phyloP scores from a whole-genome alignment of 352 stramenopile genomes.

The Phytophthora sojae region DNA sequence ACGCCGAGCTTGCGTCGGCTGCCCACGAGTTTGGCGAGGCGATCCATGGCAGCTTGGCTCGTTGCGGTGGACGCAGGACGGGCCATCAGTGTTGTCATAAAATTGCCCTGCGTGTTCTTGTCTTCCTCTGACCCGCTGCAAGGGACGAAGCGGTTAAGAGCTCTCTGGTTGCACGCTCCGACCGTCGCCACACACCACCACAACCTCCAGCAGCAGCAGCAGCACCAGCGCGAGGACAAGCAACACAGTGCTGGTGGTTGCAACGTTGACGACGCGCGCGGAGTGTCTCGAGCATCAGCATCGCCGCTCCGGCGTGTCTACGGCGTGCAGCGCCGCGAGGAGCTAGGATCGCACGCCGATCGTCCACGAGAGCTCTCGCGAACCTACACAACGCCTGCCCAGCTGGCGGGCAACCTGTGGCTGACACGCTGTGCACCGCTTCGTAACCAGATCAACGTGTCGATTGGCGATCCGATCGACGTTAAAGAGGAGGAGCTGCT shows the following conservation, averaged over 20 bases:
- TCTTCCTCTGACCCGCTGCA: conserved; percentile 4
- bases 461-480: conserved; percentile 26
- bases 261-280: neutral
- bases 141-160: conserved; percentile 8
- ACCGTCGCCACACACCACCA: neutral
- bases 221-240: neutral
- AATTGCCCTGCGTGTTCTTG: conserved; percentile 5
- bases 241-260: neutral
- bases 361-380: conserved; percentile 33
- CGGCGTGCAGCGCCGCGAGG: conserved; percentile 9
- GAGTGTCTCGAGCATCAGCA: conserved; percentile 3
- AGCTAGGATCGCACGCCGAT: conserved; percentile 15
- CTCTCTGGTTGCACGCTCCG: neutral
- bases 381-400: conserved; percentile 35
- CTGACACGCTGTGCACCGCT: conserved; percentile 20
- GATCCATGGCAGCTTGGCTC: conserved; percentile 18
- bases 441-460: conserved; percentile 28
- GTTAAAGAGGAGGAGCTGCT: conserved; percentile 21
- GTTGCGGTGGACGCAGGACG: conserved; percentile 15
- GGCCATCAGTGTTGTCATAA: conserved; percentile 14
- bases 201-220: too few relatives aligned
- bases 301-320: conserved; percentile 7
- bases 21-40: conserved; percentile 26
- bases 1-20: conserved; percentile 17
- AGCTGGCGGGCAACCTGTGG: conserved; percentile 34